A percentile compares a stretch with the other conserved stretches of the same genome.
Evolutionary conservation across 495 filamentous ascomycete genomes (phyloP).

Genomic region (Daldinia concentrica): DNA sequence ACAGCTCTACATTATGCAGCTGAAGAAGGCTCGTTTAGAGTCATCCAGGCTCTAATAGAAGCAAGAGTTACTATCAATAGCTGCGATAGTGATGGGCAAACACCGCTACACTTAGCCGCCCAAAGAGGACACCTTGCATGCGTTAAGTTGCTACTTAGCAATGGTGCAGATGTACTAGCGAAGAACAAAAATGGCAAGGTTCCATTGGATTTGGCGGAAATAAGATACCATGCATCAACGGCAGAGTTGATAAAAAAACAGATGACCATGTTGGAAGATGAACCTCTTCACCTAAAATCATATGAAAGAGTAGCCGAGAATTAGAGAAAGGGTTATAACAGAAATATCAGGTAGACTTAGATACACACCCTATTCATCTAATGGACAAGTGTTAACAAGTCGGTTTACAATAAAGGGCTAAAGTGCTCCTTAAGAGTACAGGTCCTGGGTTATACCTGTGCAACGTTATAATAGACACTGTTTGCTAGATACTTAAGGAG

Average conservation of each 20-base stretch:
- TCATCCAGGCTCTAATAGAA: not conserved
- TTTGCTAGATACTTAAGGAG: too few species aligned
- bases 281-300: not conserved
- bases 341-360: too few species aligned
- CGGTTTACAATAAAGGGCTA: too few species aligned
- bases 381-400: too few species aligned
- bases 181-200: not conserved
- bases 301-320: too few species aligned
- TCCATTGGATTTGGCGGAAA: not conserved
- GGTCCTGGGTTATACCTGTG: too few species aligned
- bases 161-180: not conserved
- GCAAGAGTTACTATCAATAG: not conserved
- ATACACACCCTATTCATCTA: too few species aligned
- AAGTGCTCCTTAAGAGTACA: too few species aligned
- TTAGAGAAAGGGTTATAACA: too few species aligned
- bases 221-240: not conserved
- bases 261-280: not conserved
- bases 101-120: not conserved
- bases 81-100: not conserved
- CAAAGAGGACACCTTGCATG: not conserved
- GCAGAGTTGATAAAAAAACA: not conserved
- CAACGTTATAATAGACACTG: too few species aligned
- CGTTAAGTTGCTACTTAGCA: not conserved
- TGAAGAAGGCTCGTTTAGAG: not conserved
- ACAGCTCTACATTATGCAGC: not conserved